Percentiles rank a stretch among this genome's conserved stretches.
These are phyloP conservation scores for Blastobotrys muscicola DNA, from an alignment of 805 yeast species.

Conservation along the genomic window DNA sequence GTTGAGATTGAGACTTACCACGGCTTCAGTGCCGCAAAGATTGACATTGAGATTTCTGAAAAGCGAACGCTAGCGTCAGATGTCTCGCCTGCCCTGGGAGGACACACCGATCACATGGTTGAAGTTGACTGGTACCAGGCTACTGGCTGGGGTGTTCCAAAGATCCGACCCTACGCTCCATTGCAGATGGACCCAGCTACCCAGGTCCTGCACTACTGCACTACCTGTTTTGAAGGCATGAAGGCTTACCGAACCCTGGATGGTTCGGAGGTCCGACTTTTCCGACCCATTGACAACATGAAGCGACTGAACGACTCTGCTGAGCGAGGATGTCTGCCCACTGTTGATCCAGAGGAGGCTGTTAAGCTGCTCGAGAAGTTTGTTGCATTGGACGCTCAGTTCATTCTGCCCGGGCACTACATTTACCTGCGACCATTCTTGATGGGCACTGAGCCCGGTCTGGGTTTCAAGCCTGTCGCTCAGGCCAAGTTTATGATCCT, in stretches of 20 bases:
- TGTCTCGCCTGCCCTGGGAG: not conserved
- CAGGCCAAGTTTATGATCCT: slow-evolving; percentile 20
- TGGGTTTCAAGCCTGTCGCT: slow-evolving; percentile 40
- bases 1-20: too few relatives aligned
- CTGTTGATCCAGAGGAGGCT: slow-evolving; percentile 38
- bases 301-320: slow-evolving; percentile 42
- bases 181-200: slow-evolving; percentile 64
- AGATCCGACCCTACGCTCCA: slow-evolving; percentile 64
- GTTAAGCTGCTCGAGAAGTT: slow-evolving; percentile 35
- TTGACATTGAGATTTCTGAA: too few relatives aligned
- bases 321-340: slow-evolving; percentile 39
- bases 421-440: slow-evolving; percentile 43
- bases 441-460: slow-evolving; percentile 39
- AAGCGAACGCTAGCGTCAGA: too few relatives aligned
- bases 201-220: slow-evolving; percentile 75
- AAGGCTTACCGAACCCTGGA: slow-evolving; percentile 50
- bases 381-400: slow-evolving; percentile 34
- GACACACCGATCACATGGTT: slow-evolving; percentile 53
- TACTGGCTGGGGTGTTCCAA: slow-evolving; percentile 68
- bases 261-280: slow-evolving; percentile 20
- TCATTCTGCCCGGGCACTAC: slow-evolving; percentile 35
- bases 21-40: too few relatives aligned
- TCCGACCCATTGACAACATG: slow-evolving; percentile 42
- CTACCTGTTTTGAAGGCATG: slow-evolving; percentile 78
- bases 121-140: slow-evolving; percentile 61